Conservation (phyloP, 2,329 filamentous ascomycete genomes). For the Tolypocladium ophioglossoides region DNA sequence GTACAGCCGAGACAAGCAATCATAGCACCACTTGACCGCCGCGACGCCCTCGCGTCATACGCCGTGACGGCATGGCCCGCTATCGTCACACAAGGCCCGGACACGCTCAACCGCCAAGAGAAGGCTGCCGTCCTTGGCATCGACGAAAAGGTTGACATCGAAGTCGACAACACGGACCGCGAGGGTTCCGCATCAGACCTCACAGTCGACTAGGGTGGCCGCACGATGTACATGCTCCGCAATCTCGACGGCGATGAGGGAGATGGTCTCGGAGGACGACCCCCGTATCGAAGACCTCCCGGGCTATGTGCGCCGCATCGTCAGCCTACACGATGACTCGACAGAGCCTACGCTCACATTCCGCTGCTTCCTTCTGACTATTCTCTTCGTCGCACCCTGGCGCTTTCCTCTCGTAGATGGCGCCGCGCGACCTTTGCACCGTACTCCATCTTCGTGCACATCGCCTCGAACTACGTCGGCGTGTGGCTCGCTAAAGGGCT, state of each 20-base stretch:
- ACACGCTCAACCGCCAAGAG: not conserved
- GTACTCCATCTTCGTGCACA: constrained; percentile 51
- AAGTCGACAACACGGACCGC: not conserved
- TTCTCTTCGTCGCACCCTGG: constrained; percentile 46
- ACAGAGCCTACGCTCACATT: constrained; percentile 46
- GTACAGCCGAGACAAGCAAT: not conserved
- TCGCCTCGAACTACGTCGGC: constrained; percentile 44
- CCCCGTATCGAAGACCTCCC: constrained; percentile 42
- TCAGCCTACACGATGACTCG: constrained; percentile 47
- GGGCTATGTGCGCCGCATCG: constrained; percentile 37
- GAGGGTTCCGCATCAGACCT: constrained; percentile 2
- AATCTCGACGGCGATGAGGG: constrained; percentile 14
- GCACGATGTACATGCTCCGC: constrained; percentile 6
- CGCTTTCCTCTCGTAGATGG: constrained; percentile 46
- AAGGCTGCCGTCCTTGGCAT: constrained; percentile 3
- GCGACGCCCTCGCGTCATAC: not conserved
- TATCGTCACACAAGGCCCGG: not conserved
- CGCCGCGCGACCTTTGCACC: constrained; percentile 44
- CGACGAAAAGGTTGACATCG: constrained; percentile 4
- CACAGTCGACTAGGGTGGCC: constrained; percentile 3
- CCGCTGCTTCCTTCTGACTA: constrained; percentile 44
- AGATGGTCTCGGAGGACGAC: constrained; percentile 31
- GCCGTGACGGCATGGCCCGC: not conserved
- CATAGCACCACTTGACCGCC: not conserved
- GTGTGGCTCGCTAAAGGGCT: constrained; percentile 40